phyloP scores from a whole-genome alignment of 2,329 filamentous ascomycete species.

The Tolypocladium nubicola region DNA sequence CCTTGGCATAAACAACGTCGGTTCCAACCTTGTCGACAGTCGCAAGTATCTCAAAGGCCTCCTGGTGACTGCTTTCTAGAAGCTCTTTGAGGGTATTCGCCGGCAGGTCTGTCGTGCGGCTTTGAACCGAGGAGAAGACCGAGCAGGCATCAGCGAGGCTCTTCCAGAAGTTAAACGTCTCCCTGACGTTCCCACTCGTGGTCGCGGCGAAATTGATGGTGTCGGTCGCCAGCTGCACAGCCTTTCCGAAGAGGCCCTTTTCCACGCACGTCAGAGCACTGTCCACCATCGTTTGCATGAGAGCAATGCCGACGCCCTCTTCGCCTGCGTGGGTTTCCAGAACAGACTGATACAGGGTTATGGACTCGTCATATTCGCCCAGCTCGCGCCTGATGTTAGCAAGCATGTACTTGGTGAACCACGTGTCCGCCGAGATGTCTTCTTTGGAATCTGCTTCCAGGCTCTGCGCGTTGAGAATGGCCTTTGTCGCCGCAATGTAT shows the following conservation, averaged over 20 bases:
- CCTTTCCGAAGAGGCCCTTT: constrained; percentile 78
- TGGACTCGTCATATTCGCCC: constrained; percentile 78
- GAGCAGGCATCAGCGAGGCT: constrained; percentile 80
- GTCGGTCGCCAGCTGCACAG: constrained; percentile 57
- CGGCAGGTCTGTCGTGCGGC: constrained; percentile 54
- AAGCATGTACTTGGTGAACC: constrained; percentile 96
- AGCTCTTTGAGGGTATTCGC: constrained; percentile 44
- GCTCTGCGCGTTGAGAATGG: constrained; percentile 74
- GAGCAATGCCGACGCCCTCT: constrained; percentile 75
- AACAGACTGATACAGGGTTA: constrained; percentile 65
- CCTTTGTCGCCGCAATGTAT: constrained; percentile 87
- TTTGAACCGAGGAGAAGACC: constrained; percentile 70
- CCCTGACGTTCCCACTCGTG: constrained; percentile 48
- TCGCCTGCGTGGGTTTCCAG: constrained; percentile 59
- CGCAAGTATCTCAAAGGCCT: constrained; percentile 50
- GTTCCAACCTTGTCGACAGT: constrained; percentile 56
- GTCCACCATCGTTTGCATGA: constrained; percentile 82
- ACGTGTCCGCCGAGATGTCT: constrained; percentile 54
- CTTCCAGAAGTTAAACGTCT: constrained; percentile 94
- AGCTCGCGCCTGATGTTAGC: constrained; percentile 90
- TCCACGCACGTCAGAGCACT: constrained; percentile 68
- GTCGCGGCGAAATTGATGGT: constrained; percentile 57
- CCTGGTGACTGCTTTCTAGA: constrained; percentile 40
- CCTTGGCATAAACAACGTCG: constrained; percentile 32
- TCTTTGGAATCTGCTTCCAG: constrained; percentile 51